Percentiles rank a stretch among this genome's conserved stretches.
Conservation (phyloP, 176 grass and related monocot species). For the Oryza rufipogon region DNA sequence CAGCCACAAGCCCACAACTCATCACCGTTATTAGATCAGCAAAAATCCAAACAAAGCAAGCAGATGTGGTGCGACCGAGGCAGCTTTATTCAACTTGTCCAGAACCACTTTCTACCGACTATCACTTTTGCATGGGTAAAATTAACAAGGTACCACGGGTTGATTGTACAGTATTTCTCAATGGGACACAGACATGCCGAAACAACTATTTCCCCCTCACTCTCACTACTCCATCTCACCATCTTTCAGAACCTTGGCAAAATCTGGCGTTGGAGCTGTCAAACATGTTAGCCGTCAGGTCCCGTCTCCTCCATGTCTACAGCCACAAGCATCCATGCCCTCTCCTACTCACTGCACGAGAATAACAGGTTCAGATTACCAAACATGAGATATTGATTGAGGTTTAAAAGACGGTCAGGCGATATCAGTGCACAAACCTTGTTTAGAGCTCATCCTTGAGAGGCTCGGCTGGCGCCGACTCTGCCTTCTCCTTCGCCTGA, state of each 20-base stretch:
- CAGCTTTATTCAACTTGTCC: conserved; percentile 39
- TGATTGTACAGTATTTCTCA: conserved; percentile 51
- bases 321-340: conserved; percentile 18
- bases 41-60: background rate
- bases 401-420: background rate
- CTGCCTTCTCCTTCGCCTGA: conserved; percentile 30
- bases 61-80: background rate
- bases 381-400: background rate
- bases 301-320: conserved; percentile 7
- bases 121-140: conserved; percentile 4
- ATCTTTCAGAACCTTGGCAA: background rate
- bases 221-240: background rate
- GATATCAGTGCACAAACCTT: background rate
- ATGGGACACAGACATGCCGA: conserved; percentile 30
- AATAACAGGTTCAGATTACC: background rate
- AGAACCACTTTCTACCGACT: conserved; percentile 15
- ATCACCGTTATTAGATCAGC: background rate
- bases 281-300: conserved; percentile 42
- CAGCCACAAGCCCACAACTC: too few relatives aligned
- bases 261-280: conserved; percentile 47
- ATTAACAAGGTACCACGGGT: conserved; percentile 28
- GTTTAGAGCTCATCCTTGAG: conserved; percentile 70
- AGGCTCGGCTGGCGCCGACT: background rate
- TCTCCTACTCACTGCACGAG: background rate
- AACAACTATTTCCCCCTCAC: background rate